Conservation (phyloP, 257 asterid genomes). For the Lantana camara region DNA sequence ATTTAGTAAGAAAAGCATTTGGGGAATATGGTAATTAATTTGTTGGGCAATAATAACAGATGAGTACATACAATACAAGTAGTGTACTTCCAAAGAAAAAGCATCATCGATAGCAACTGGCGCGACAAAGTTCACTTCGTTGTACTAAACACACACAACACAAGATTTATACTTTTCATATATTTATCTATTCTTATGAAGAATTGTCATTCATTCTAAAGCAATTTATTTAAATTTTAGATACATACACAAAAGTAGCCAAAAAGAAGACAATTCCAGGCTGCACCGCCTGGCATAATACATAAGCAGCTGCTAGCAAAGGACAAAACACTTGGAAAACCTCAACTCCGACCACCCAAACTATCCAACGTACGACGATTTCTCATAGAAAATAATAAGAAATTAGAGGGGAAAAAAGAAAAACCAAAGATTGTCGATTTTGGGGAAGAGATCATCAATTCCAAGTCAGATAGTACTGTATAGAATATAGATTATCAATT, state of each 20-base stretch:
- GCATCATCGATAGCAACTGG: not conserved
- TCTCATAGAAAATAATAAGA: not conserved
- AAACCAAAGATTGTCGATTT: not conserved
- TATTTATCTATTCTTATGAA: too few relatives aligned
- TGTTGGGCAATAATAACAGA: too few relatives aligned
- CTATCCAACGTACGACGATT: not conserved
- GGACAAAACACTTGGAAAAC: conserved; percentile 1
- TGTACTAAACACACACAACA: not conserved
- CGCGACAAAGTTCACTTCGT: not conserved
- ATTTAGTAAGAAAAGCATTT: not conserved
- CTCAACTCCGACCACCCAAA: not conserved
- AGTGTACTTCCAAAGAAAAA: not conserved
- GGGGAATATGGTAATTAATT: not conserved
- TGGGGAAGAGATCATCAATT: not conserved
- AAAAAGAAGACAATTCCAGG: conserved; percentile 25
- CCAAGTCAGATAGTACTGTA: not conserved
- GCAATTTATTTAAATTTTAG: too few relatives aligned
- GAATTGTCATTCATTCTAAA: not conserved
- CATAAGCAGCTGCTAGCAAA: conserved; percentile 25
- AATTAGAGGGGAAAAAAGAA: too few relatives aligned
- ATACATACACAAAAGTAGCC: conserved; percentile 8
- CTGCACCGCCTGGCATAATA: conserved; percentile 25
- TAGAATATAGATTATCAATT: not conserved
- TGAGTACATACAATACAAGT: too few relatives aligned
- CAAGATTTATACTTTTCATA: not conserved